phyloP scores from a whole-genome alignment of 495 filamentous ascomycete species.

The Lasiosphaeriaceae sp. region DNA sequence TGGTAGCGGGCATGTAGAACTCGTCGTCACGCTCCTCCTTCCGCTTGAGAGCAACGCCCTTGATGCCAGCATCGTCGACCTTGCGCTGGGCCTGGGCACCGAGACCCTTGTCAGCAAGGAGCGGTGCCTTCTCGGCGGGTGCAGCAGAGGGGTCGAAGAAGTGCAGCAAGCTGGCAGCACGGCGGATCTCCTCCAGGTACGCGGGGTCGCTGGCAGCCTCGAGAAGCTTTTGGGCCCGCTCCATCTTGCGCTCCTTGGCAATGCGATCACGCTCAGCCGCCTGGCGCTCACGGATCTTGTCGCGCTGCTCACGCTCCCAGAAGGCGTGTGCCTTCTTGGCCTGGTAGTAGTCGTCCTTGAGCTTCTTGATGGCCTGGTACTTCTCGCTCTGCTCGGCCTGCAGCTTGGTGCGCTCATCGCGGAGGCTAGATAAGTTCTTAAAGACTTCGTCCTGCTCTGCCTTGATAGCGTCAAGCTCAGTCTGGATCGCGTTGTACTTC shows the following conservation, averaged over 20 bases:
- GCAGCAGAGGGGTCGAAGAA: constrained; percentile 76
- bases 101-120: constrained; percentile 59
- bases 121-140: constrained; percentile 58
- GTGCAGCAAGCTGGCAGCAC: constrained; percentile 76
- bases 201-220: constrained; percentile 88
- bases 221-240: constrained; percentile 77
- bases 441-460: constrained; percentile 83
- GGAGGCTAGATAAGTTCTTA: constrained; percentile 79
- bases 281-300: constrained; percentile 55
- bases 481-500: constrained; percentile 72
- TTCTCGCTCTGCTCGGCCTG: constrained; percentile 80
- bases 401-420: constrained; percentile 82
- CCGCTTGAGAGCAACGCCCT: constrained; percentile 70
- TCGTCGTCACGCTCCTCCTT: constrained; percentile 85
- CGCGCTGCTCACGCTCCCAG: constrained; percentile 75
- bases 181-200: constrained; percentile 85
- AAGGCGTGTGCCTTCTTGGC: constrained; percentile 70
- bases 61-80: constrained; percentile 70
- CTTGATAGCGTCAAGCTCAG: constrained; percentile 83
- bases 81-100: constrained; percentile 73
- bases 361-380: constrained; percentile 68
- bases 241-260: constrained; percentile 79
- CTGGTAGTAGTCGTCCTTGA: constrained; percentile 83
- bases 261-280: constrained; percentile 68
- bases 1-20: constrained; percentile 79